Evolutionary conservation across 805 yeast genomes (phyloP).

Genomic region (Sugiyamaella americana): DNA sequence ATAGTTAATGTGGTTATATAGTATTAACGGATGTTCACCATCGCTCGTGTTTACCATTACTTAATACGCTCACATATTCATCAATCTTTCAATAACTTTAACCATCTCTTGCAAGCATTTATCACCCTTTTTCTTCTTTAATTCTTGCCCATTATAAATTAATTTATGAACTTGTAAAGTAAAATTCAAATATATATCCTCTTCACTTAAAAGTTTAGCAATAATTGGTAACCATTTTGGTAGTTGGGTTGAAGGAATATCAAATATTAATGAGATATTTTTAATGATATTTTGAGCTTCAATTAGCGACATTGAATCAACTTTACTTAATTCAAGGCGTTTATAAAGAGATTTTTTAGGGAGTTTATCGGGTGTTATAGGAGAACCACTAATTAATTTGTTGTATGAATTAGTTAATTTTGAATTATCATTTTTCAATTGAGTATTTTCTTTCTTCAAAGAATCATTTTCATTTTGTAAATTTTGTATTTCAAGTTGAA

Average conservation of each 20-base stretch:
- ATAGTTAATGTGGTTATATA: too few species aligned
- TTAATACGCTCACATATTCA: too few species aligned
- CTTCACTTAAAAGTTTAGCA: conserved; percentile 6
- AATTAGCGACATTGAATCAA: conserved; percentile 9
- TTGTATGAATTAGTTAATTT: too few species aligned
- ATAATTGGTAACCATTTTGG: conserved; percentile 11
- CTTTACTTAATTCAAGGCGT: conserved; percentile 8
- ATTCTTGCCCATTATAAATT: conserved; percentile 6
- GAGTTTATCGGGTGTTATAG: background rate
- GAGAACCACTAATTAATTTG: too few species aligned
- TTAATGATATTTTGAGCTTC: conserved; percentile 15
- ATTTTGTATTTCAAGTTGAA: too few species aligned
- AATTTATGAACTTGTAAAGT: conserved; percentile 10
- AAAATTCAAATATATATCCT: conserved; percentile 14
- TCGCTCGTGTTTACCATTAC: too few species aligned
- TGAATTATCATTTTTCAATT: background rate
- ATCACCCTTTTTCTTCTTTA: background rate
- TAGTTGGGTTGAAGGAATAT: conserved; percentile 9
- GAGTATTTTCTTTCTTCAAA: background rate
- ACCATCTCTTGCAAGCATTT: conserved; percentile 11
- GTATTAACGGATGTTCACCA: too few species aligned
- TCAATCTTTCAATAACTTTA: too few species aligned
- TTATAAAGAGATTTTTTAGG: background rate
- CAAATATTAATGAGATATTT: conserved; percentile 14
- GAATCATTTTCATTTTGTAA: background rate